These are phyloP conservation scores for Aegilops sharonensis DNA, from an alignment of 176 grass and related monocot genomes.

Conservation along the genomic window DNA sequence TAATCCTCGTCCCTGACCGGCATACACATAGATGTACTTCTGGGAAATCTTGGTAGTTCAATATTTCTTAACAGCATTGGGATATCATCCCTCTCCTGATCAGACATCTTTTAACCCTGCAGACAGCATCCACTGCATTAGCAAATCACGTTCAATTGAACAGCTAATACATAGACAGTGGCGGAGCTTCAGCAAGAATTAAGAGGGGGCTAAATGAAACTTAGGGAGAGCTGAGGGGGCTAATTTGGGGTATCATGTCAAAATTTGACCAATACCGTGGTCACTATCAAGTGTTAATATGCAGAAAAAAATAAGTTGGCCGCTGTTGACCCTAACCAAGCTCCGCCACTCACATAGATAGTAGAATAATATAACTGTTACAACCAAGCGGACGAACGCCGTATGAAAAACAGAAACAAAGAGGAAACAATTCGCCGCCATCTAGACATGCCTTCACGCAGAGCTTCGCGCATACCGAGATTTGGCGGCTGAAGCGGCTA, in stretches of 20 bases:
- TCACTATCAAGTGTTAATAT: too few species aligned
- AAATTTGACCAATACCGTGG: too few species aligned
- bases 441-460: background rate
- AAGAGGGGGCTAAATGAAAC: too few species aligned
- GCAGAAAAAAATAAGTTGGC: too few species aligned
- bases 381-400: background rate
- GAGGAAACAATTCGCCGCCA: background rate
- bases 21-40: constrained; percentile 91
- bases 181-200: too few species aligned
- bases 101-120: constrained; percentile 64
- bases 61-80: constrained; percentile 68
- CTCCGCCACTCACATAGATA: too few species aligned
- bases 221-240: too few species aligned
- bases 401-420: background rate
- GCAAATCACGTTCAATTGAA: background rate
- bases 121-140: background rate
- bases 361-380: background rate
- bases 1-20: constrained; percentile 55
- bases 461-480: background rate
- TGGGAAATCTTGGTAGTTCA: constrained; percentile 63
- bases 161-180: background rate
- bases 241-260: too few species aligned
- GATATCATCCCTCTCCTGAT: constrained; percentile 64
- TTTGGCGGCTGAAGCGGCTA: background rate
- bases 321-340: too few species aligned